Evolutionary conservation across 148 eudicot species (phyloP), one percentile per base, ranked within the genome.

Genomic region (Vaccinium macrocarpon): DNA sequence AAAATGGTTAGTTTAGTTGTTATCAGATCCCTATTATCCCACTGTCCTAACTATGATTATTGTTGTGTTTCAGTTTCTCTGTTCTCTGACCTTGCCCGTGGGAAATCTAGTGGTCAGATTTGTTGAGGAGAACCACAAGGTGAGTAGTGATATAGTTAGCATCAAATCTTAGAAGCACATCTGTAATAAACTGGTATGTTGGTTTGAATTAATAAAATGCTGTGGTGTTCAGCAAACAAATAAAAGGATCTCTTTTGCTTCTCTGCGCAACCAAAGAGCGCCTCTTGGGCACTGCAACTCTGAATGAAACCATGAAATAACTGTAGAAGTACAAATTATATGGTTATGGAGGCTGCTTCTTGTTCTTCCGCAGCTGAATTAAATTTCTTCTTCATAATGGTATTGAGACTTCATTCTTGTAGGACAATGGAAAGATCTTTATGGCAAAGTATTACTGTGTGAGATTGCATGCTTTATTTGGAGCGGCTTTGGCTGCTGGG

Each of bases 361-460:
- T 51, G 38, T 21, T 21, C 70, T 51, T 32, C 6, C 18, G 21
- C 46, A 53, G 32, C 23, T 8, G 62, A 14, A 14, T 59, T 27
- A 11, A 42, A 35, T 62, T 16, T 53, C 18, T 27, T 46, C 25
- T 81, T 13, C 18, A 11, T 8, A 38, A 48, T 53, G 59, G 25
- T 35, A n/a, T 62, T 59, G 81, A 53, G 8, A 23, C 11, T 82
- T 46, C 50, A 70, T 53, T 85, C 48, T 84, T 66, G 66, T 83
- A 93, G 98, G 98, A 93, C 83, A 92, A 88, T 27, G 75, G 85
- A 32, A 95, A 91, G 89, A 95, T 93, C 12, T 92, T 93, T 86
- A 89, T 92, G 91, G 93, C 95, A 4, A 95, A 95, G 83, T 95
- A 95, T 85, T 90, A 84, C 75, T 95, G 98, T 55, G 94, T 92